Conservation (phyloP, 2,329 filamentous ascomycete species). For the Chaetomiaceae sp. region DNA sequence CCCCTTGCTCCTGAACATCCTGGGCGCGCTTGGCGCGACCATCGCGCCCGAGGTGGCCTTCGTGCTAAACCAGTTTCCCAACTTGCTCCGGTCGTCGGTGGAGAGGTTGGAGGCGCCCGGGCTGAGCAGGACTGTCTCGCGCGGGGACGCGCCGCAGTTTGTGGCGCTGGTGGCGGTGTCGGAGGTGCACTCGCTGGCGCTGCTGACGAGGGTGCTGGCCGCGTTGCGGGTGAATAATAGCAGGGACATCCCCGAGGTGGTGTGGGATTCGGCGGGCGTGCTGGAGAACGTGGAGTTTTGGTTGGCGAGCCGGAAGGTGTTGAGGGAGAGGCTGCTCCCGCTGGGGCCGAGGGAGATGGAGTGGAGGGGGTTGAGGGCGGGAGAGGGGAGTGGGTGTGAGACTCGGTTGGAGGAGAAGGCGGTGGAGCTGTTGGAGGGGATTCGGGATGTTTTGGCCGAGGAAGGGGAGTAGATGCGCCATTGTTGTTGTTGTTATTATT, state of each 20-base stretch:
- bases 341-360: conserved; percentile 68
- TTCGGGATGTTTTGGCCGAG: conserved; percentile 50
- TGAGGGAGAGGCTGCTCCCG: conserved; percentile 70
- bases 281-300: conserved; percentile 82
- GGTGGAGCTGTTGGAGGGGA: conserved; percentile 61
- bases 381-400: conserved; percentile 45
- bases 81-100: conserved; percentile 68
- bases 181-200: conserved; percentile 73
- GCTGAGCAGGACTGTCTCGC: conserved; percentile 47
- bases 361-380: conserved; percentile 46
- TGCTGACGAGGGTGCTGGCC: conserved; percentile 69
- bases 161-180: conserved; percentile 70
- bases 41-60: conserved; percentile 79
- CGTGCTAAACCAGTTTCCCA: conserved; percentile 85
- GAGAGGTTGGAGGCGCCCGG: conserved; percentile 64
- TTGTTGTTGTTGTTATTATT: background rate
- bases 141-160: conserved; percentile 49
- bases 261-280: conserved; percentile 67
- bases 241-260: conserved; percentile 66
- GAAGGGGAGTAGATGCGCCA: conserved; percentile 31
- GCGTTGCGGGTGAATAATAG: conserved; percentile 61
- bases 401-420: conserved; percentile 73
- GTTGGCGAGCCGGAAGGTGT: conserved; percentile 62
- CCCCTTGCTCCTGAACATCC: conserved; percentile 81
- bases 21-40: conserved; percentile 74